These are phyloP conservation scores for Graphilbum fragrans DNA, from an alignment of 2,329 filamentous ascomycete species.

Conservation along the genomic window DNA sequence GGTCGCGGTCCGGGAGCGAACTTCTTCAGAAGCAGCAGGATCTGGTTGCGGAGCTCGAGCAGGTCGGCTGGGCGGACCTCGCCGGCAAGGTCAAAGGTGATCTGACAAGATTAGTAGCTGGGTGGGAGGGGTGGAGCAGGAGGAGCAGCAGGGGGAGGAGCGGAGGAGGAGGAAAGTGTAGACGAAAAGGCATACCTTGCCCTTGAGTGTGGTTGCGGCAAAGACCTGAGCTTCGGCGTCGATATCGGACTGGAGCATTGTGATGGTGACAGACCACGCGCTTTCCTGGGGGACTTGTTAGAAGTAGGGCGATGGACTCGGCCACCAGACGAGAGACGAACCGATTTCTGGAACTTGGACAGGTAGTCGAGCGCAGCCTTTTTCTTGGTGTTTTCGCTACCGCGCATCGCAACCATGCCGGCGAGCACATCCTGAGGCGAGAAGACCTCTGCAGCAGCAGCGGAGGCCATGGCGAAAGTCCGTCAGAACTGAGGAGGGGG, in stretches of 20 bases:
- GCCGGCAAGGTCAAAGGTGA: slow-evolving; percentile 81
- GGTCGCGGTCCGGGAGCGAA: slow-evolving; percentile 75
- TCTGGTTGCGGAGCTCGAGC: slow-evolving; percentile 66
- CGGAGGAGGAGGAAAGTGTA: background rate
- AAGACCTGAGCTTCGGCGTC: slow-evolving; percentile 85
- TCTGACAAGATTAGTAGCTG: slow-evolving; percentile 39
- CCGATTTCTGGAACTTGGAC: slow-evolving; percentile 96
- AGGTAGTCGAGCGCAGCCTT: slow-evolving; percentile 77
- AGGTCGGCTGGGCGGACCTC: slow-evolving; percentile 72
- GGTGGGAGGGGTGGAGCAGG: background rate
- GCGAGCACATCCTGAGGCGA: slow-evolving; percentile 64
- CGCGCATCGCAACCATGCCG: slow-evolving; percentile 86
- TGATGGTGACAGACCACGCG: slow-evolving; percentile 82
- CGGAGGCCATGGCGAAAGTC: slow-evolving; percentile 49
- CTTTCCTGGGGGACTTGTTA: slow-evolving; percentile 49
- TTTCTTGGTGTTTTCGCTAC: slow-evolving; percentile 71
- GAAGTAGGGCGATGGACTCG: slow-evolving; percentile 6
- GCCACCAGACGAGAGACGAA: too few relatives aligned
- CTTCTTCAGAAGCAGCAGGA: slow-evolving; percentile 67
- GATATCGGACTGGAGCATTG: slow-evolving; percentile 70
- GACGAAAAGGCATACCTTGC: slow-evolving; percentile 56
- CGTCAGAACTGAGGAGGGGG: background rate
- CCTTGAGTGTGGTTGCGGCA: slow-evolving; percentile 91
- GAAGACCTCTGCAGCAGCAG: slow-evolving; percentile 57
- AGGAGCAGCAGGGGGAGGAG: slow-evolving; percentile 7